Evolutionary conservation across 495 filamentous ascomycete species (phyloP).

Genomic region (Neohortaea acidophila): DNA sequence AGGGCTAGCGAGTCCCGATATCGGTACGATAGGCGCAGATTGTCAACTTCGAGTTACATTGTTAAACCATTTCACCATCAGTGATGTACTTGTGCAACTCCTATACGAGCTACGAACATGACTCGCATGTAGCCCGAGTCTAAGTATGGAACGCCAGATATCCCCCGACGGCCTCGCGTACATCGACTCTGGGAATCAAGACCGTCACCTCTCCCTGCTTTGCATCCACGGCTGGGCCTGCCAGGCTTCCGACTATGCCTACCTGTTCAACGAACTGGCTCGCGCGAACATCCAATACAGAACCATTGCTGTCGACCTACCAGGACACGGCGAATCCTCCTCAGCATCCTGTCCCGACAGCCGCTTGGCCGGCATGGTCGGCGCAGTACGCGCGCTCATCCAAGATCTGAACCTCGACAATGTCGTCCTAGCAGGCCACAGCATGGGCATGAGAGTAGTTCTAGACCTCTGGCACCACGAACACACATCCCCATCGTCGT

Average conservation of each 20-base stretch:
- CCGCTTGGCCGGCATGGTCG: slow-evolving; percentile 1
- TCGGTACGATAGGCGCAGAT: too few species aligned
- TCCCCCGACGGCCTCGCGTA: neutral
- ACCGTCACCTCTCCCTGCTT: neutral
- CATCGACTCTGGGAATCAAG: neutral
- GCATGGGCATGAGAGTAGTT: slow-evolving; percentile 8
- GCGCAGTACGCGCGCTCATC: neutral
- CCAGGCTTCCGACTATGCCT: slow-evolving; percentile 1
- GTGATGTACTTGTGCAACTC: too few species aligned
- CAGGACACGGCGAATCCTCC: slow-evolving; percentile 5
- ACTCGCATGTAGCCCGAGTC: too few species aligned
- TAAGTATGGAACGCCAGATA: too few species aligned
- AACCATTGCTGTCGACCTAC: slow-evolving; percentile 4
- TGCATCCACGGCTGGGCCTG: slow-evolving; percentile 13
- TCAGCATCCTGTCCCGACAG: neutral
- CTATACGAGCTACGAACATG: too few species aligned
- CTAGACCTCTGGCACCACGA: slow-evolving; percentile 2
- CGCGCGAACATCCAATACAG: neutral
- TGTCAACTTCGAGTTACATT: too few species aligned
- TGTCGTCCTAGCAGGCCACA: slow-evolving; percentile 7
- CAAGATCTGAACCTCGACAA: neutral
- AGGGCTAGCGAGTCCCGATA: too few species aligned
- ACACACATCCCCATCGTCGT: too few species aligned
- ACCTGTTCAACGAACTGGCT: neutral
- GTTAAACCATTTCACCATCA: too few species aligned